A percentile compares a stretch with the other conserved stretches of the same genome.
Conservation (phyloP, 495 filamentous ascomycete species). For the Podospora australis region DNA sequence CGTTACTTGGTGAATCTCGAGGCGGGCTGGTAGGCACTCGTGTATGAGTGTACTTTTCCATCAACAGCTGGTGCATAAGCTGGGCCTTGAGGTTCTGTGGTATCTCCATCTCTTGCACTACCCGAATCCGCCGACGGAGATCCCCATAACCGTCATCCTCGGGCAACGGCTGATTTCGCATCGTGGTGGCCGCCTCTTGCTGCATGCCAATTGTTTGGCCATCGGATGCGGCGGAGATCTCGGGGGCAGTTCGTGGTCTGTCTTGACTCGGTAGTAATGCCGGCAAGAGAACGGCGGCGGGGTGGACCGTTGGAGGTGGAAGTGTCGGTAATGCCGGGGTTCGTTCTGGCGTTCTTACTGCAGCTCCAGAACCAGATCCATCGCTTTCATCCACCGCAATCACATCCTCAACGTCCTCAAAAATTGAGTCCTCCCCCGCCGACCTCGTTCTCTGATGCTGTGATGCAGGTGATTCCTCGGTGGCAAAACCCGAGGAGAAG, state of each 20-base stretch:
- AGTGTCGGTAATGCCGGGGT: neutral
- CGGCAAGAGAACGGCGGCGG: neutral
- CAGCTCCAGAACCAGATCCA: neutral
- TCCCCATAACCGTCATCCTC: conserved; percentile 88
- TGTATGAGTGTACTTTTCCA: conserved; percentile 59
- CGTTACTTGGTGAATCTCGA: conserved; percentile 10
- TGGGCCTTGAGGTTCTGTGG: conserved; percentile 71
- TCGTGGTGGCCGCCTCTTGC: too few relatives aligned
- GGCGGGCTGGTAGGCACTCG: conserved; percentile 24
- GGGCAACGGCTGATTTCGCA: conserved; percentile 45
- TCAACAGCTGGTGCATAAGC: conserved; percentile 77
- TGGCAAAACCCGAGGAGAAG: conserved; percentile 45
- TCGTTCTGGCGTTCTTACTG: neutral
- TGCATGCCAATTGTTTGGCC: neutral
- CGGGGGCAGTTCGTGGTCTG: neutral
- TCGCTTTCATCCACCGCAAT: neutral
- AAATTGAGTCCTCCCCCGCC: conserved; percentile 14
- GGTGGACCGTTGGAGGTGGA: neutral
- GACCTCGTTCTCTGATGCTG: conserved; percentile 18
- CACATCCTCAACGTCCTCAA: conserved; percentile 12
- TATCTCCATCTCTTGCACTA: conserved; percentile 60
- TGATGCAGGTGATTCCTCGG: conserved; percentile 19
- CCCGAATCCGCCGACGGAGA: conserved; percentile 68
- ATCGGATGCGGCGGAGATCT: neutral
- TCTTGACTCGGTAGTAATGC: neutral